Evolutionary conservation across 2,329 filamentous ascomycete genomes (phyloP).

Genomic region (Sclerotinia minor): DNA sequence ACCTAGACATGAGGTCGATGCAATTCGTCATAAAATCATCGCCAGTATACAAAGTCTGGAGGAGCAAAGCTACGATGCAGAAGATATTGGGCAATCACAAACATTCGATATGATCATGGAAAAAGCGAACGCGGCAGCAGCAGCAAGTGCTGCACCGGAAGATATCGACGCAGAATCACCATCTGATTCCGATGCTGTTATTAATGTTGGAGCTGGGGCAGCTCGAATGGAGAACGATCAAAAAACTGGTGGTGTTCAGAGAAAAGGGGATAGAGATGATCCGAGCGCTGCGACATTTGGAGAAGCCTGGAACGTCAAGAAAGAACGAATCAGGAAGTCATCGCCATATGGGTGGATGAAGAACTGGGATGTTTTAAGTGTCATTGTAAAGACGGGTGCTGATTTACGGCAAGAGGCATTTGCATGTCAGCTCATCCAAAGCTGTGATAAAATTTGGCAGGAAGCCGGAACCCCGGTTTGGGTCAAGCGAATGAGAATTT

Average conservation of each 20-base stretch:
- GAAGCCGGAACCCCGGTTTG: slow-evolving; percentile 76
- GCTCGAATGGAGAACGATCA: slow-evolving; percentile 88
- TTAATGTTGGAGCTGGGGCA: slow-evolving; percentile 70
- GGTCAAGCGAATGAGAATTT: slow-evolving; percentile 84
- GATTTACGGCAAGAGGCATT: slow-evolving; percentile 84
- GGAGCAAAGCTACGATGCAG: slow-evolving; percentile 78
- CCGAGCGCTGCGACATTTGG: slow-evolving; percentile 84
- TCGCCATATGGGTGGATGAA: slow-evolving; percentile 88
- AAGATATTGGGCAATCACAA: slow-evolving; percentile 65
- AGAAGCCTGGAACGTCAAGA: slow-evolving; percentile 82
- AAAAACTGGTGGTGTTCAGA: slow-evolving; percentile 79
- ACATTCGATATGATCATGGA: slow-evolving; percentile 84
- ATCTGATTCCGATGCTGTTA: slow-evolving; percentile 45
- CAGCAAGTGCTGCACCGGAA: slow-evolving; percentile 49
- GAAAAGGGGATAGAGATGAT: slow-evolving; percentile 80
- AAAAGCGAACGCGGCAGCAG: slow-evolving; percentile 58
- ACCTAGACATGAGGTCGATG: slow-evolving; percentile 76
- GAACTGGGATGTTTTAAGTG: slow-evolving; percentile 84
- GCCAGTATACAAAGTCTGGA: slow-evolving; percentile 87
- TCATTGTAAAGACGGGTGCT: slow-evolving; percentile 84
- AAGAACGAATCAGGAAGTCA: slow-evolving; percentile 77
- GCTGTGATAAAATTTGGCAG: slow-evolving; percentile 79
- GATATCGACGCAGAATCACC: slow-evolving; percentile 57
- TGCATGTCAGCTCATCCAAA: slow-evolving; percentile 78
- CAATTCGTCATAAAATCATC: slow-evolving; percentile 83